phyloP scores from a whole-genome alignment of 2,329 filamentous ascomycete species.

The Neonectria coccinea region DNA sequence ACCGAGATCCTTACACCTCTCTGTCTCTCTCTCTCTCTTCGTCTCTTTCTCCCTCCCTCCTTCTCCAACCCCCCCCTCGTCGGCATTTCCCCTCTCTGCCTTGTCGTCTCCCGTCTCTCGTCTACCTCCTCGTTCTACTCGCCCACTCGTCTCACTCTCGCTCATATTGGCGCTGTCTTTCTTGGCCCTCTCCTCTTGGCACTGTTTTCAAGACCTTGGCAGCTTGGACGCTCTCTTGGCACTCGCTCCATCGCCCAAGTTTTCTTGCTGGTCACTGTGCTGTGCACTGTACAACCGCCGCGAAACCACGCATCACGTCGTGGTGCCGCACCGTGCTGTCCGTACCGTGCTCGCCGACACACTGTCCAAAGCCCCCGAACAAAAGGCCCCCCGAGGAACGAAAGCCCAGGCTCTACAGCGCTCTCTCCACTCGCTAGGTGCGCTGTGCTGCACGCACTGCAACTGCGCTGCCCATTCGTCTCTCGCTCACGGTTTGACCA shows the following conservation, averaged over 20 bases:
- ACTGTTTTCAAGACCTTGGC: constrained; percentile 21
- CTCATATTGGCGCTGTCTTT: not conserved
- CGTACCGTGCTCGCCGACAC: constrained; percentile 32
- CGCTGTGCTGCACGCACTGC: constrained; percentile 14
- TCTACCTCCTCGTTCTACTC: not conserved
- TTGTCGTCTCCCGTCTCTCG: not conserved
- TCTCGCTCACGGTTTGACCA: constrained; percentile 24
- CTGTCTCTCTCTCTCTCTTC: not conserved
- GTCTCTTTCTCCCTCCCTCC: too few relatives aligned
- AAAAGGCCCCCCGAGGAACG: constrained; percentile 32
- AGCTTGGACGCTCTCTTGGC: constrained; percentile 26
- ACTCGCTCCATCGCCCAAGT: constrained; percentile 16
- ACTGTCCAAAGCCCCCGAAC: constrained; percentile 19
- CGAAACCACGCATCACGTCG: constrained; percentile 7
- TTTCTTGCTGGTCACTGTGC: constrained; percentile 16
- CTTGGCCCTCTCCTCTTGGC: constrained; percentile 25
- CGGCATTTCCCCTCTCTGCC: constrained; percentile 7
- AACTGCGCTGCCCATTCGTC: constrained; percentile 4
- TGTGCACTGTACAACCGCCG: constrained; percentile 19
- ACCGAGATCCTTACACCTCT: not conserved
- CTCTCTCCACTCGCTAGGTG: constrained; percentile 34
- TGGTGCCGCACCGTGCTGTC: constrained; percentile 33
- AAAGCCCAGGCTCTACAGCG: constrained; percentile 37
- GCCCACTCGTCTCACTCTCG: constrained; percentile 3
- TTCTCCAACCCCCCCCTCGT: not conserved